These are phyloP conservation scores for Lentinula aciculospora DNA, from an alignment of 768 basidiomycete genomes.

Conservation along the genomic window DNA sequence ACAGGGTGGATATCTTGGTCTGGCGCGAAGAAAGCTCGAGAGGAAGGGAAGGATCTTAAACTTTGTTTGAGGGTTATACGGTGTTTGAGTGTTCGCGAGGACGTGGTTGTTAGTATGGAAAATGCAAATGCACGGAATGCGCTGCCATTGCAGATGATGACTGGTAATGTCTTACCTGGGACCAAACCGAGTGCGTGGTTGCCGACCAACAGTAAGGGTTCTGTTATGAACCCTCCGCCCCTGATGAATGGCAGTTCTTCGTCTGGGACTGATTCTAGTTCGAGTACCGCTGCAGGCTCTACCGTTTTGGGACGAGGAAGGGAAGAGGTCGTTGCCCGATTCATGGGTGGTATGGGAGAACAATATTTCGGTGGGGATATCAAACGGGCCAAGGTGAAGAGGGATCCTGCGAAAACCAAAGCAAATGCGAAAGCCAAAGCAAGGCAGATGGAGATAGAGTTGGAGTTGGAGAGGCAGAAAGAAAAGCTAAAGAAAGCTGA, in stretches of 20 bases:
- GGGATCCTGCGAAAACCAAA: background rate
- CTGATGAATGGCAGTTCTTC: slow-evolving; percentile 31
- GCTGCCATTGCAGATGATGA: background rate
- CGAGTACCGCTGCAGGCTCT: slow-evolving; percentile 6
- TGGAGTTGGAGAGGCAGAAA: background rate
- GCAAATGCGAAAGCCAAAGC: background rate
- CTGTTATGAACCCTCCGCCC: background rate
- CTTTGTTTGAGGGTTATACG: slow-evolving; percentile 35
- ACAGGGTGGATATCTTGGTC: slow-evolving; percentile 52
- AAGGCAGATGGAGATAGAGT: too few relatives aligned
- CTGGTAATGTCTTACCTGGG: background rate
- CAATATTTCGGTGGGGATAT: slow-evolving; percentile 16
- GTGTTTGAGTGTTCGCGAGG: slow-evolving; percentile 20
- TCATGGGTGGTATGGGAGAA: slow-evolving; percentile 36
- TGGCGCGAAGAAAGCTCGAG: slow-evolving; percentile 31
- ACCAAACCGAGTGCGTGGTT: too few relatives aligned
- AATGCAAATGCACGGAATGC: too few relatives aligned
- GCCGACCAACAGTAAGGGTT: background rate
- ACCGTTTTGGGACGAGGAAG: slow-evolving; percentile 12
- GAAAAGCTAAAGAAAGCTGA: background rate
- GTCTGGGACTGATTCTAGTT: slow-evolving; percentile 38
- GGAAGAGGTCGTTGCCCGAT: slow-evolving; percentile 24
- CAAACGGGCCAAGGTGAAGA: background rate
- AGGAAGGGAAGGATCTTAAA: slow-evolving; percentile 31
- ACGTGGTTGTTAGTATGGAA: background rate